These are phyloP conservation scores for Silybum marianum DNA, from an alignment of 129 eudicot genomes.

Conservation along the genomic window DNA sequence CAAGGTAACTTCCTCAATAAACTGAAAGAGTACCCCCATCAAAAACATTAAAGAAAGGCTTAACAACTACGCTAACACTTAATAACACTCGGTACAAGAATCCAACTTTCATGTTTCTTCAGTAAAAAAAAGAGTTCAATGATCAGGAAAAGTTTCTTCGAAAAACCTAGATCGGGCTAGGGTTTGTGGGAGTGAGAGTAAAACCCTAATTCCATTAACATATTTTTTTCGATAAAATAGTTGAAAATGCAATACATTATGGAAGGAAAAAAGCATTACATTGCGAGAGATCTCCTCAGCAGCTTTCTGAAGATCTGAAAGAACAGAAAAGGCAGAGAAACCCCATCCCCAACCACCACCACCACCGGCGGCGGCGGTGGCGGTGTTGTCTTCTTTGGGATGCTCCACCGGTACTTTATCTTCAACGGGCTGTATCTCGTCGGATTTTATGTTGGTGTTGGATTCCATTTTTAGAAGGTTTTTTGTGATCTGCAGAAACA, in stretches of 20 bases:
- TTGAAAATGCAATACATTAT: slow-evolving; percentile 9
- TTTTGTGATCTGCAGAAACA: slow-evolving; percentile 12
- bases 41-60: background rate
- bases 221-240: background rate
- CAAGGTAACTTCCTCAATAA: background rate
- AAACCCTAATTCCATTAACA: slow-evolving; percentile 15
- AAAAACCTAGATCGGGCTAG: slow-evolving; percentile 25
- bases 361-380: background rate
- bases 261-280: slow-evolving; percentile 39
- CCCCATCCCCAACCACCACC: slow-evolving; percentile 76
- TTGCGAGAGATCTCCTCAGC: slow-evolving; percentile 99
- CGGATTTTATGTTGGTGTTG: slow-evolving; percentile 29
- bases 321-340: slow-evolving; percentile 72
- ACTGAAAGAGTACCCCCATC: background rate
- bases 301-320: slow-evolving; percentile 94
- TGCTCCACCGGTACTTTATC: slow-evolving; percentile 19
- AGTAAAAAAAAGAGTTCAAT: background rate
- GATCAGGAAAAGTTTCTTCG: background rate
- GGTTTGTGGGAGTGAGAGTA: background rate
- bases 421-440: slow-evolving; percentile 42
- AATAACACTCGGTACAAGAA: background rate
- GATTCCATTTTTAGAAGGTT: slow-evolving; percentile 41
- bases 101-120: background rate
- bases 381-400: slow-evolving; percentile 32
- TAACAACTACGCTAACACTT: background rate